Conservation (phyloP, 1,139 yeast genomes). For the Scheffersomyces segobiensis region DNA sequence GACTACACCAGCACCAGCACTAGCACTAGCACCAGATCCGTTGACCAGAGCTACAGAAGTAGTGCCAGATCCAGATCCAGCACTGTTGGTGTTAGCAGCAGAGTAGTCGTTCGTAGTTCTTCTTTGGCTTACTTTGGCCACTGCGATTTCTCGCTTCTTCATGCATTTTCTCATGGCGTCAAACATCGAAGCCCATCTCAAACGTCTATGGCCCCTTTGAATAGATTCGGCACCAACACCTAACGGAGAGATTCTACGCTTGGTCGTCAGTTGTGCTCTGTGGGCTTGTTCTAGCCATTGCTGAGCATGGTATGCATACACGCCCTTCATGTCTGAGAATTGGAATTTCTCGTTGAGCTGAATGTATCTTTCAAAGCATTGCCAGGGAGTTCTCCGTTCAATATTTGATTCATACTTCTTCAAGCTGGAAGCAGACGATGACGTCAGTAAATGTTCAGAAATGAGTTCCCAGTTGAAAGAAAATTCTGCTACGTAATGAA, state of each 20-base stretch:
- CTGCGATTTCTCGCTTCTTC: slow-evolving; percentile 72
- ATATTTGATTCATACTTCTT: slow-evolving; percentile 78
- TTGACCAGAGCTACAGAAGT: background rate
- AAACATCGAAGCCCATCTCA: slow-evolving; percentile 96
- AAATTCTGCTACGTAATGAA: slow-evolving; percentile 81
- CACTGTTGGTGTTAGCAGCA: slow-evolving; percentile 2
- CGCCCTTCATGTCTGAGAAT: slow-evolving; percentile 83
- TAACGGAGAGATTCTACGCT: slow-evolving; percentile 84
- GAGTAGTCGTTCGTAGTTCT: slow-evolving; percentile 17
- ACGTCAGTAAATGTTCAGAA: slow-evolving; percentile 66
- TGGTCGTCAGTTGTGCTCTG: slow-evolving; percentile 81
- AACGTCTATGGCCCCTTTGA: slow-evolving; percentile 85
- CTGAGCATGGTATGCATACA: slow-evolving; percentile 80
- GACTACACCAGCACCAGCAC: slow-evolving; percentile 7
- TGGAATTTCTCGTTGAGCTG: slow-evolving; percentile 89
- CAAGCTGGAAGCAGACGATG: slow-evolving; percentile 57
- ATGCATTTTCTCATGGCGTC: slow-evolving; percentile 91
- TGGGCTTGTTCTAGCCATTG: slow-evolving; percentile 92
- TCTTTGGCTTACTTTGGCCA: slow-evolving; percentile 37
- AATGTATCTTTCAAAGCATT: slow-evolving; percentile 93
- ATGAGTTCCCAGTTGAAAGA: slow-evolving; percentile 93
- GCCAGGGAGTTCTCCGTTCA: slow-evolving; percentile 98
- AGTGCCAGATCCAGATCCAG: background rate
- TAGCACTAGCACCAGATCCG: slow-evolving; percentile 3
- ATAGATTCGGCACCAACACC: slow-evolving; percentile 91